Percentiles rank a stretch among this genome's conserved stretches.
Evolutionary conservation across 169 alveolate species (phyloP).

Genomic region (Babesia sp.): DNA sequence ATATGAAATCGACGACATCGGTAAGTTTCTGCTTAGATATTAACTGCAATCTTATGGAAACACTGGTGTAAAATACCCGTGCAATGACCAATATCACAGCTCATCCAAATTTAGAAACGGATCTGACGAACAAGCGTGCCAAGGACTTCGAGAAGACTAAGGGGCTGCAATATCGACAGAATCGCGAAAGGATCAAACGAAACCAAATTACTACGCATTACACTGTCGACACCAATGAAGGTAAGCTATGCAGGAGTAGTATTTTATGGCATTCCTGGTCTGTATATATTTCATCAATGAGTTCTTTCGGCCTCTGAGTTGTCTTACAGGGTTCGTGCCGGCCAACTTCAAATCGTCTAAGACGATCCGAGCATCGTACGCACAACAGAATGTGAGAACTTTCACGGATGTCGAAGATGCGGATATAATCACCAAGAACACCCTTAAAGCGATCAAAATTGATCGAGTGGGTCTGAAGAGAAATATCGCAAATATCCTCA

Average conservation of each 20-base stretch:
- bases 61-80: no score
- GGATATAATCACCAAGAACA: constrained; percentile 8
- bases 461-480: constrained; percentile 31
- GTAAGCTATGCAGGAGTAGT: background rate
- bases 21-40: constrained; percentile 8
- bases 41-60: no score
- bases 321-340: constrained; percentile 48
- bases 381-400: constrained; percentile 26
- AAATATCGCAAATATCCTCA: background rate
- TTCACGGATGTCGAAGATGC: constrained; percentile 50
- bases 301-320: background rate
- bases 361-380: constrained; percentile 34
- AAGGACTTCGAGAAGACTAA: constrained; percentile 30
- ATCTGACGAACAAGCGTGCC: background rate
- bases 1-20: constrained; percentile 60
- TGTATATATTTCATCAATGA: background rate
- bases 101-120: constrained; percentile 8
- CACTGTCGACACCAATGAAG: constrained; percentile 62
- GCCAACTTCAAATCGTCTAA: constrained; percentile 55
- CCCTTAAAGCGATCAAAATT: constrained; percentile 6
- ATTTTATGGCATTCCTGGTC: background rate
- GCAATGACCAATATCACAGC: no score
- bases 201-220: constrained; percentile 24
- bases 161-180: constrained; percentile 48
- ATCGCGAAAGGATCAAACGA: constrained; percentile 44